Evolutionary conservation across 1,139 yeast species (phyloP).

Genomic region (Hyphopichia pseudoburtonii): DNA sequence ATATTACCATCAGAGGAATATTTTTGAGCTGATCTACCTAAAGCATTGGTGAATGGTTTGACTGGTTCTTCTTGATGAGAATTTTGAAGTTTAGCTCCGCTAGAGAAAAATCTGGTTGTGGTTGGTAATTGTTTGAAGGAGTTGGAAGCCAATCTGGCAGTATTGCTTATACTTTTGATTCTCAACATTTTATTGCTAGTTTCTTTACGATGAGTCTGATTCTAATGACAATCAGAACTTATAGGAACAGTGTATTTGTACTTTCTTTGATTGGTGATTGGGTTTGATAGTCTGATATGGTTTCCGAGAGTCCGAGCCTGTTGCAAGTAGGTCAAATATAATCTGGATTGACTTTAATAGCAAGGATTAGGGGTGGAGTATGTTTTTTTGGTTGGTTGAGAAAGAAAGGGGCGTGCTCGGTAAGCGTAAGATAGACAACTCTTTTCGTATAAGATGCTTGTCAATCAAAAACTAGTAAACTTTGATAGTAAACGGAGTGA

Average conservation of each 20-base stretch:
- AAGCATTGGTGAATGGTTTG: slow-evolving; percentile 34
- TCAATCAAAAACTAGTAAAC: background rate
- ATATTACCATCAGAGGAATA: slow-evolving; percentile 33
- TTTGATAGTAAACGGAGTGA: background rate
- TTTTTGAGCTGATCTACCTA: slow-evolving; percentile 38
- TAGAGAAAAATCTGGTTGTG: slow-evolving; percentile 13
- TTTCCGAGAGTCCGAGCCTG: too few species aligned
- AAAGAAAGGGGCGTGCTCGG: background rate
- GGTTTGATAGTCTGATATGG: background rate
- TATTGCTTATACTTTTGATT: slow-evolving; percentile 16
- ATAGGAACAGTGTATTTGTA: background rate
- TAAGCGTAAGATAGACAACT: background rate
- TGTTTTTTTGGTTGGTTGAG: too few species aligned
- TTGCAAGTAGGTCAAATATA: too few species aligned
- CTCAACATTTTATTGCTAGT: slow-evolving; percentile 18
- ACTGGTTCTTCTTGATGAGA: slow-evolving; percentile 16
- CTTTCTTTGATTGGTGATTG: too few species aligned
- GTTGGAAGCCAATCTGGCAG: slow-evolving; percentile 9
- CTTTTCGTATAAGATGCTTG: background rate
- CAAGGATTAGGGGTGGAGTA: too few species aligned
- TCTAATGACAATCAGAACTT: background rate
- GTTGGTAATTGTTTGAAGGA: slow-evolving; percentile 4
- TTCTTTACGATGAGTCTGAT: background rate
- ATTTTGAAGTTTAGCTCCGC: slow-evolving; percentile 15
- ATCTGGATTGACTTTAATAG: too few species aligned